phyloP scores from a whole-genome alignment of 2,329 filamentous ascomycete genomes.

The Plectosphaerella plurivora region DNA sequence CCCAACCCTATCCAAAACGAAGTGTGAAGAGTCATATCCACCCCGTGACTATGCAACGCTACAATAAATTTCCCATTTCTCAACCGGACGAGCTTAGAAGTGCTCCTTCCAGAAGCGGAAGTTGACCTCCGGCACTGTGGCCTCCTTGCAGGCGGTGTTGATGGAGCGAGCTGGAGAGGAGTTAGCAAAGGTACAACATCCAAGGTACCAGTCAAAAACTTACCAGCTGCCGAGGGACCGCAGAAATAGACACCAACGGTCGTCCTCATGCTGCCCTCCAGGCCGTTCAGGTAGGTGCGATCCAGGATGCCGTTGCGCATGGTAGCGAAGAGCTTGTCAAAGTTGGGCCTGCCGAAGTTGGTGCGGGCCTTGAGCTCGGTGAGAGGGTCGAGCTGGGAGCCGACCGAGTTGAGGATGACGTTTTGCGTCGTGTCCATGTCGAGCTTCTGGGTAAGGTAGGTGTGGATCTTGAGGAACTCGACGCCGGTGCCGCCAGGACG shows the following conservation, averaged over 20 bases:
- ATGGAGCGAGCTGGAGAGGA: slow-evolving; percentile 68
- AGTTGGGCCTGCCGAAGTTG: slow-evolving; percentile 93
- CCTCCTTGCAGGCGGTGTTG: slow-evolving; percentile 70
- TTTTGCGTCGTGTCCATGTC: slow-evolving; percentile 92
- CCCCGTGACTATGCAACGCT: not conserved
- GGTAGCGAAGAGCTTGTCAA: slow-evolving; percentile 69
- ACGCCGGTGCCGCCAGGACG: slow-evolving; percentile 62
- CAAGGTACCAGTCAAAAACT: slow-evolving; percentile 19
- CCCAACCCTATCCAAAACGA: too few species aligned
- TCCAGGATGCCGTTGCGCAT: slow-evolving; percentile 88
- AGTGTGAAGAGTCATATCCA: too few species aligned
- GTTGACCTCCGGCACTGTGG: slow-evolving; percentile 72
- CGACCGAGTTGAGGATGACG: slow-evolving; percentile 94
- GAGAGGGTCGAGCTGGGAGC: slow-evolving; percentile 79
- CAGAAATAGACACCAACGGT: slow-evolving; percentile 98
- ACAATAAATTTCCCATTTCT: not conserved
- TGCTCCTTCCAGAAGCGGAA: slow-evolving; percentile 99
- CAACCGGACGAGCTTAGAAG: slow-evolving; percentile 39
- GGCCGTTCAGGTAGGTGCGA: slow-evolving; percentile 76
- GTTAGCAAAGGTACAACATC: slow-evolving; percentile 25
- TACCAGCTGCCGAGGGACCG: slow-evolving; percentile 70
- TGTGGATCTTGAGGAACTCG: slow-evolving; percentile 97
- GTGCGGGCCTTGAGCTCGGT: slow-evolving; percentile 88
- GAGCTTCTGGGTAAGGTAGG: slow-evolving; percentile 90
- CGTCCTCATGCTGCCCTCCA: slow-evolving; percentile 72